These are phyloP conservation scores for Phialophora tarda DNA, from an alignment of 2,329 filamentous ascomycete species.

Conservation along the genomic window DNA sequence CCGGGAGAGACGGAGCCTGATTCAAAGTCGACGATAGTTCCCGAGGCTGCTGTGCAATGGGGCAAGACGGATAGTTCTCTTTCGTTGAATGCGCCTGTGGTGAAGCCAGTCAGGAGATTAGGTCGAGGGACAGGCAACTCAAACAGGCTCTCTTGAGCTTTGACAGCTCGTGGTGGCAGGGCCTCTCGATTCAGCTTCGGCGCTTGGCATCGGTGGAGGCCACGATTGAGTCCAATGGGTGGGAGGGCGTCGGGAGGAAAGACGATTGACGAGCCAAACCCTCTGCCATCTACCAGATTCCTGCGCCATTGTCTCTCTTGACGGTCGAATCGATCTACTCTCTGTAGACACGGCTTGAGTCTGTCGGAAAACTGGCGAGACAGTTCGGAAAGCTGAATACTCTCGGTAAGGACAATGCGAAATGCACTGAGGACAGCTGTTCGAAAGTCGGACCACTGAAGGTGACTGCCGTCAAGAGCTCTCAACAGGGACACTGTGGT, in stretches of 20 bases:
- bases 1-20: constrained; percentile 33
- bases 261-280: constrained; percentile 35
- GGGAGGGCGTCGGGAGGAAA: constrained; percentile 38
- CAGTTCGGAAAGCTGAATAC: constrained; percentile 26
- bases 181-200: constrained; percentile 35
- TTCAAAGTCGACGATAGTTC: constrained; percentile 34
- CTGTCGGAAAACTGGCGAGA: constrained; percentile 29
- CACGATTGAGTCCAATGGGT: constrained; percentile 13
- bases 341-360: constrained; percentile 25
- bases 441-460: constrained; percentile 37
- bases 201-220: constrained; percentile 30
- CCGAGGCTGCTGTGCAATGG: constrained; percentile 28
- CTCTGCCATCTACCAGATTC: constrained; percentile 28
- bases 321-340: constrained; percentile 22
- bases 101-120: constrained; percentile 34
- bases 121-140: constrained; percentile 37
- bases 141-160: constrained; percentile 34
- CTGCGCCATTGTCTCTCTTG: constrained; percentile 35
- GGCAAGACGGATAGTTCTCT: constrained; percentile 34
- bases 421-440: constrained; percentile 33
- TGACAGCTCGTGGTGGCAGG: constrained; percentile 30
- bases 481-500: constrained; percentile 30
- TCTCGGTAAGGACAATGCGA: constrained; percentile 29
- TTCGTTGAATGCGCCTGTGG: constrained; percentile 33
- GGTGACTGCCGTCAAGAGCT: constrained; percentile 37